These are phyloP conservation scores for Suillus subaureus DNA, from an alignment of 768 basidiomycete genomes.

Conservation along the genomic window DNA sequence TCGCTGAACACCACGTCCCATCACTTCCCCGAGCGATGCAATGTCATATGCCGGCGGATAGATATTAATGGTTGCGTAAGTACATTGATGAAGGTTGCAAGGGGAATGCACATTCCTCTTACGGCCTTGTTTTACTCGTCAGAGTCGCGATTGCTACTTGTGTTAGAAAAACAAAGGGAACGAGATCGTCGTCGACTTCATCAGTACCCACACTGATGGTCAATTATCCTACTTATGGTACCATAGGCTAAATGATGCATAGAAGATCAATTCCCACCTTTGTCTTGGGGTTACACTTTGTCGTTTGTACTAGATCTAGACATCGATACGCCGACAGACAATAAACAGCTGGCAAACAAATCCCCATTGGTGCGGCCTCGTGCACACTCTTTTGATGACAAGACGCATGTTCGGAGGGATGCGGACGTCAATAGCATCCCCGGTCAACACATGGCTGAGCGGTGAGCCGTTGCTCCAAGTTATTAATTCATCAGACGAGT, in stretches of 20 bases:
- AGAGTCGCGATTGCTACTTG: not conserved
- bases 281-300: not conserved
- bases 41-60: slow-evolving; percentile 8
- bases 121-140: slow-evolving; percentile 8
- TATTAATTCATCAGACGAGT: not conserved
- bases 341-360: not conserved
- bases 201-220: not conserved
- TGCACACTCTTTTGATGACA: not conserved
- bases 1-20: not conserved
- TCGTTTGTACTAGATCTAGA: not conserved
- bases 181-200: not conserved
- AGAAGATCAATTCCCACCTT: not conserved
- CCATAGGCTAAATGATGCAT: not conserved
- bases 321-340: not conserved
- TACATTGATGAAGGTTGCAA: slow-evolving; percentile 1
- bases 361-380: not conserved
- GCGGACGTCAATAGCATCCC: not conserved
- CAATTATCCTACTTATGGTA: not conserved
- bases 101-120: slow-evolving; percentile 1
- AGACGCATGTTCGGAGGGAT: slow-evolving; percentile 2
- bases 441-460: slow-evolving; percentile 2
- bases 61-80: slow-evolving; percentile 9
- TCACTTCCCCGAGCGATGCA: not conserved
- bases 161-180: not conserved
- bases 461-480: not conserved